Percentiles rank a stretch among this genome's conserved stretches.
Conservation (phyloP, 2,329 filamentous ascomycete species). For the Pseudocercospora eumusae region DNA sequence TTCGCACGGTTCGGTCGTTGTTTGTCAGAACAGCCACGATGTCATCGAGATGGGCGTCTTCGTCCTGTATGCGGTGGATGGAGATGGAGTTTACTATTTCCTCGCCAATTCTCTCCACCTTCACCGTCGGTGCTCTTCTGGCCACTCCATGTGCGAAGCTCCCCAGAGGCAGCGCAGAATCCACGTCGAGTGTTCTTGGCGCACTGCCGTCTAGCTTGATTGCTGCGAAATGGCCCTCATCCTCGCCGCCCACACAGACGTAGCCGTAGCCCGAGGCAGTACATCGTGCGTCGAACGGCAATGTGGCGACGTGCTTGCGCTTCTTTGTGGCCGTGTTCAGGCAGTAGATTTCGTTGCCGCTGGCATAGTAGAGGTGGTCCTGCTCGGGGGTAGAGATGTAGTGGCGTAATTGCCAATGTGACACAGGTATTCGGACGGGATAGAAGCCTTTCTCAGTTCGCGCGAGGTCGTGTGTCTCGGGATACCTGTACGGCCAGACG, state of each 20-base stretch:
- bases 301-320: slow-evolving; percentile 72
- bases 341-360: slow-evolving; percentile 62
- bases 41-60: slow-evolving; percentile 49
- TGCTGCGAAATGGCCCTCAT: slow-evolving; percentile 82
- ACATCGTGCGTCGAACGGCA: slow-evolving; percentile 71
- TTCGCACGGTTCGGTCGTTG: slow-evolving; percentile 84
- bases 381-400: slow-evolving; percentile 79
- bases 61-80: slow-evolving; percentile 60
- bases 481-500: slow-evolving; percentile 42
- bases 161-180: slow-evolving; percentile 59
- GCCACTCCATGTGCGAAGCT: slow-evolving; percentile 22
- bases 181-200: slow-evolving; percentile 53
- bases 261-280: slow-evolving; percentile 83
- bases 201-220: slow-evolving; percentile 60
- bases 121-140: slow-evolving; percentile 46
- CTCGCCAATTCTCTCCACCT: slow-evolving; percentile 61
- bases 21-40: slow-evolving; percentile 78
- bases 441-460: slow-evolving; percentile 49
- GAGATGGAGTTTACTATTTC: slow-evolving; percentile 68
- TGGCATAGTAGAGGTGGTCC: slow-evolving; percentile 81
- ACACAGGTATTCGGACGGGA: slow-evolving; percentile 51
- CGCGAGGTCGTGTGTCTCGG: slow-evolving; percentile 50
- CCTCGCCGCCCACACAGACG: slow-evolving; percentile 82
- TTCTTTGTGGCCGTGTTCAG: slow-evolving; percentile 67
- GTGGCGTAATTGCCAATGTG: slow-evolving; percentile 84